These are phyloP conservation scores for Termitomyces sp. DNA, from an alignment of 1,284 basidiomycete genomes.

Conservation along the genomic window DNA sequence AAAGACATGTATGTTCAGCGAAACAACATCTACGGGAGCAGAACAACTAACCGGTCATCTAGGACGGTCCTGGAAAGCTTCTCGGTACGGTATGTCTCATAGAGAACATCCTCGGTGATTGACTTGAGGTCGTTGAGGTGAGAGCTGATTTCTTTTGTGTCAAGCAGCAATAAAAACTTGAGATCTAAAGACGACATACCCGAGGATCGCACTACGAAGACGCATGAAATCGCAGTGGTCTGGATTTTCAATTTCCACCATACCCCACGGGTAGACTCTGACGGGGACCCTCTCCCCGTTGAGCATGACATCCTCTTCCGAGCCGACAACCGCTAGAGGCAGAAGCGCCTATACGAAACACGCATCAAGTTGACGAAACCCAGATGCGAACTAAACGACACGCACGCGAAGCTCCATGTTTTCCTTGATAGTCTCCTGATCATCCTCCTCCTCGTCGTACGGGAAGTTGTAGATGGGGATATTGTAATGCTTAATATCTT, in stretches of 20 bases:
- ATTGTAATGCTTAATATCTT: conserved; percentile 95
- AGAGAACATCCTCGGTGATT: conserved; percentile 89
- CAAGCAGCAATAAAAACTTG: neutral
- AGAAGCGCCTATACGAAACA: conserved; percentile 56
- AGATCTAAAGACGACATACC: conserved; percentile 37
- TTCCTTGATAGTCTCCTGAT: conserved; percentile 95
- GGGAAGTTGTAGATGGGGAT: conserved; percentile 99
- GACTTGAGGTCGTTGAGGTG: conserved; percentile 91
- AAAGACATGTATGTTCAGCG: neutral
- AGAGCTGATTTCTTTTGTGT: conserved; percentile 45
- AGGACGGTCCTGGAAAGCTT: conserved; percentile 85
- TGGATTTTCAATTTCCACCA: conserved; percentile 96
- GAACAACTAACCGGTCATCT: conserved; percentile 55
- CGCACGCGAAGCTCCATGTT: conserved; percentile 84
- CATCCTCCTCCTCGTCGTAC: conserved; percentile 96
- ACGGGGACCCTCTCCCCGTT: conserved; percentile 86
- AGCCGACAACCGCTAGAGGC: conserved; percentile 95
- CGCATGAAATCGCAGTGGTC: conserved; percentile 93
- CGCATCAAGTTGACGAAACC: neutral
- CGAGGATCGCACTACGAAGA: conserved; percentile 81
- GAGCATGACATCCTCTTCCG: conserved; percentile 90
- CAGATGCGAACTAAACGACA: conserved; percentile 2
- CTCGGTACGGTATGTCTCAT: conserved; percentile 96
- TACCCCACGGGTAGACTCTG: conserved; percentile 93
- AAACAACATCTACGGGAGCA: neutral